These are phyloP conservation scores for Xylariaceae sp. DNA, from an alignment of 2,329 filamentous ascomycete species.

Conservation along the genomic window DNA sequence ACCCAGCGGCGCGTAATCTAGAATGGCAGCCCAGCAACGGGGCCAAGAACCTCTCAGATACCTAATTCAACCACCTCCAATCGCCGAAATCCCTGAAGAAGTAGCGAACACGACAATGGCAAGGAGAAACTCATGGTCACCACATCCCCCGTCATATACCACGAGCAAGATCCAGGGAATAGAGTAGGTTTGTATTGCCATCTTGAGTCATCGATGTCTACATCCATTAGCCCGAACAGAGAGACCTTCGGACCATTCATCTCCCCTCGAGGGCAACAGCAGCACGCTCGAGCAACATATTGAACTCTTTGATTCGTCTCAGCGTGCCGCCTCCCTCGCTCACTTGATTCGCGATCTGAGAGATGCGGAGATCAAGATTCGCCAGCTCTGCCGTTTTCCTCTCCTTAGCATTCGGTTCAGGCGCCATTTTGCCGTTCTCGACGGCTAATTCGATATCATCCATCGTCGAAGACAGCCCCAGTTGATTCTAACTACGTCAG, in stretches of 20 bases:
- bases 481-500: slow-evolving; percentile 35
- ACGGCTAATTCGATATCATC: slow-evolving; percentile 57
- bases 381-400: slow-evolving; percentile 47
- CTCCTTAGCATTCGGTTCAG: slow-evolving; percentile 40
- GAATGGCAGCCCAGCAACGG: too few species aligned
- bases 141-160: too few species aligned
- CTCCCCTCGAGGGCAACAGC: slow-evolving; percentile 49
- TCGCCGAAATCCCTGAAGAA: too few species aligned
- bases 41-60: too few species aligned
- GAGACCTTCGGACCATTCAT: slow-evolving; percentile 6
- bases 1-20: too few species aligned
- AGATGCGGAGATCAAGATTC: slow-evolving; percentile 53
- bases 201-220: slow-evolving; percentile 3
- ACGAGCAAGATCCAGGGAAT: too few species aligned
- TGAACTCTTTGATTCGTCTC: slow-evolving; percentile 55
- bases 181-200: slow-evolving; percentile 2
- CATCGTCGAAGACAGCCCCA: slow-evolving; percentile 52
- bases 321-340: slow-evolving; percentile 48
- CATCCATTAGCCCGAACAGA: not conserved
- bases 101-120: too few species aligned
- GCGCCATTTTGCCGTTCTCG: slow-evolving; percentile 44
- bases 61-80: too few species aligned
- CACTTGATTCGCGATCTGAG: slow-evolving; percentile 49
- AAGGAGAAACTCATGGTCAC: too few species aligned
- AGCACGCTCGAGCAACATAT: slow-evolving; percentile 56